Evolutionary conservation across 257 asterid species (phyloP), one percentile per base, ranked within the genome.

Genomic region (Voacanga thouarsii): DNA sequence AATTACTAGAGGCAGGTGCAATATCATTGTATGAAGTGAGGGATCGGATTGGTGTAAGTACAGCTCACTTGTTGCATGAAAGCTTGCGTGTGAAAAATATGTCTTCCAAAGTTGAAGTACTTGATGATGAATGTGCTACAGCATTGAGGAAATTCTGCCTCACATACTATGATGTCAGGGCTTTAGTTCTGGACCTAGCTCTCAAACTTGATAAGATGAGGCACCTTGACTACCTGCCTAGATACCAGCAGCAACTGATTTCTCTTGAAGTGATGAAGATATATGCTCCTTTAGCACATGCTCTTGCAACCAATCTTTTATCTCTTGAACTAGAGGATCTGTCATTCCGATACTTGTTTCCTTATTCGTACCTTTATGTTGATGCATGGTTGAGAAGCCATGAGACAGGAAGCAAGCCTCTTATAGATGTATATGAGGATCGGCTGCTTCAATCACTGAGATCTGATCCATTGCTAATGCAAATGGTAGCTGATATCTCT

Each of bases 261-360:
- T 87, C 97, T 61, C 83, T 94, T 8, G 91, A 94, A 84, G 99
- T 90, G 65, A 87, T 94, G 90, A 90, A 90, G 89, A 88, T 94
- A 81, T 90, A 92, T 71, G 99, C 98, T 85, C 99, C 99, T 12
- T 78, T 94, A 55, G 98, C 98, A 2, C 94, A 94, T 83, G 99
- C 97, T 0, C 86, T 94, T 50, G 96, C 94, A 21, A 78, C 89
- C 73, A 88, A 84, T 79, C 68, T 74, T 78, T 82, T 92, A 69
- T 92, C 97, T 39, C 84, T 90, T 39, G 97, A 94, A 76, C 90
- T 94, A 26, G 99, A 94, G 84, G 99, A 94, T 82, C 90, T 92
- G 60, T 92, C 99, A 0, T 94, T 94, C 81, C 91, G 88, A 5
- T 90, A 89, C 88, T 80, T 94, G 84, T 92, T 92, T 83, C 99